Evolutionary conservation across 805 yeast genomes (phyloP).

Genomic region (Nakazawaea anatomiae): DNA sequence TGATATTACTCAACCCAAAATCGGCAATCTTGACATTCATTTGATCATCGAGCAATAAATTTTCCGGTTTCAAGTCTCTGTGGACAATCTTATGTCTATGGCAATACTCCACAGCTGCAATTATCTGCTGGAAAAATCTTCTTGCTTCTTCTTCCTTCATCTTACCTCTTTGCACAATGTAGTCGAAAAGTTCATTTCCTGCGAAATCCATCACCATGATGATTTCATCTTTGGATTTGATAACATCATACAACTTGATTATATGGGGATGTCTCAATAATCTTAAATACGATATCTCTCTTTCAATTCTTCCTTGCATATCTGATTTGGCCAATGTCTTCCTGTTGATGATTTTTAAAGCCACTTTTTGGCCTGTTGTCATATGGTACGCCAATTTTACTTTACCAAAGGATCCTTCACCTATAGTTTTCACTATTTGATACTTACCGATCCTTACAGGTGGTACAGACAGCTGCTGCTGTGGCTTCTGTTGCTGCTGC

Average conservation of each 20-base stretch:
- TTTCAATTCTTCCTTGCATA: constrained; percentile 94
- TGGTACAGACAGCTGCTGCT: background rate
- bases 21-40: constrained; percentile 94
- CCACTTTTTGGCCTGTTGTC: constrained; percentile 88
- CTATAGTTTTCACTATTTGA: constrained; percentile 86
- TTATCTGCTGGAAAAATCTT: constrained; percentile 91
- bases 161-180: constrained; percentile 88
- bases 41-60: constrained; percentile 80
- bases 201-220: constrained; percentile 97
- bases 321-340: constrained; percentile 90
- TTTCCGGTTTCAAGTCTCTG: constrained; percentile 95
- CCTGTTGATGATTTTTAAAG: constrained; percentile 86
- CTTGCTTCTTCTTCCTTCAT: constrained; percentile 91
- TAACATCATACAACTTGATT: constrained; percentile 91
- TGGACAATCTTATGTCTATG: constrained; percentile 96
- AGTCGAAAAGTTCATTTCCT: constrained; percentile 92
- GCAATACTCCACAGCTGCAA: constrained; percentile 94
- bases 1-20: constrained; percentile 88
- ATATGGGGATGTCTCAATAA: constrained; percentile 92
- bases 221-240: constrained; percentile 90
- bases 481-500: constrained; percentile 16
- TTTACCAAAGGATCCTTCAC: constrained; percentile 96
- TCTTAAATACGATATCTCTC: constrained; percentile 87
- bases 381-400: constrained; percentile 88
- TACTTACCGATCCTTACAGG: constrained; percentile 71